Conservation (phyloP, 2,329 filamentous ascomycete species). For the Xylariaceae sp. region DNA sequence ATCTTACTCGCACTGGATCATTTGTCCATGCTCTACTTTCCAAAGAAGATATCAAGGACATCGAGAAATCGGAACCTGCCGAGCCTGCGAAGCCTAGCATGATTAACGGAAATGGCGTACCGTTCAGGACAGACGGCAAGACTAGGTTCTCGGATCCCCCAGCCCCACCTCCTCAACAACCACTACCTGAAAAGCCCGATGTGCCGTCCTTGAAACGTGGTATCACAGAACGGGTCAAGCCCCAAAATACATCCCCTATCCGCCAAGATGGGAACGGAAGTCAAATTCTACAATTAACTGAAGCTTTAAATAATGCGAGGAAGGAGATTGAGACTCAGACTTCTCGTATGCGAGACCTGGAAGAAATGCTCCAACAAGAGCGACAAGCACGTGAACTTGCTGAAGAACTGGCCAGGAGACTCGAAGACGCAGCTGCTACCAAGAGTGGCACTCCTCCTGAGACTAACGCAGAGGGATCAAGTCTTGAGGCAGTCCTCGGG, state of each 20-base stretch:
- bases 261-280: conserved; percentile 55
- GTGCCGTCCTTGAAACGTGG: conserved; percentile 68
- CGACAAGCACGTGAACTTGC: conserved; percentile 76
- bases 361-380: conserved; percentile 74
- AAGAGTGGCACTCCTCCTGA: conserved; percentile 37
- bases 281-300: conserved; percentile 79
- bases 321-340: conserved; percentile 83
- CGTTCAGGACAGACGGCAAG: conserved; percentile 69
- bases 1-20: conserved; percentile 75
- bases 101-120: conserved; percentile 48
- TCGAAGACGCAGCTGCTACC: conserved; percentile 53
- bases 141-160: conserved; percentile 88
- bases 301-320: conserved; percentile 78
- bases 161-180: conserved; percentile 88
- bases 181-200: conserved; percentile 89
- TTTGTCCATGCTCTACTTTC: conserved; percentile 75
- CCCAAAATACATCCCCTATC: conserved; percentile 53
- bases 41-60: conserved; percentile 62
- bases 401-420: conserved; percentile 71
- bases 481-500: conserved; percentile 46
- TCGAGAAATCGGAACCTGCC: conserved; percentile 49
- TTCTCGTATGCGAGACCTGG: conserved; percentile 73
- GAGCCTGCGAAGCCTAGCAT: conserved; percentile 37
- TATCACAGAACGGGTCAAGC: conserved; percentile 70
- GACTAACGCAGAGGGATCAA: conserved; percentile 34